Conservation (phyloP, 2,329 filamentous ascomycete species). For the Kalaharituber pfeilii region DNA sequence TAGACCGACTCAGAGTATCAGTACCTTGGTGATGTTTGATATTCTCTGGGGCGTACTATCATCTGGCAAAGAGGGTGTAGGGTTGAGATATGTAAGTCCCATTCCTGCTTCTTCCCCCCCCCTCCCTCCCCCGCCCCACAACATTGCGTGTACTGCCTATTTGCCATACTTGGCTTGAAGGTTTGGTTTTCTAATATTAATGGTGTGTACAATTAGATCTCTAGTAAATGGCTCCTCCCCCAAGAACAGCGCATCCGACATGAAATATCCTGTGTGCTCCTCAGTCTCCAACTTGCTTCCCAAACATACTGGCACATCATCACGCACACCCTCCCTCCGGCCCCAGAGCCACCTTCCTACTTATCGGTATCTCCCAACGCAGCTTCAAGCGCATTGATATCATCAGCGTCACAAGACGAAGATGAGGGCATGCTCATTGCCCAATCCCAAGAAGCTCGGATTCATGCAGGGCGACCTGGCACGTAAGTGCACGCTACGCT, state of each 20-base stretch:
- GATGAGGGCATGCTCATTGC: constrained; percentile 28
- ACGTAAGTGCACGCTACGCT: constrained; percentile 91
- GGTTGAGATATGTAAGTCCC: constrained; percentile 50
- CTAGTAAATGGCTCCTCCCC: constrained; percentile 58
- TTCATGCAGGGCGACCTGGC: constrained; percentile 70
- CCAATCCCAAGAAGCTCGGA: constrained; percentile 47
- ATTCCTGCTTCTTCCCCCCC: too few relatives aligned
- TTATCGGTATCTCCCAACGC: background rate
- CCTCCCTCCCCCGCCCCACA: too few relatives aligned
- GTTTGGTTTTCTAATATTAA: too few relatives aligned
- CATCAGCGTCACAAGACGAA: background rate
- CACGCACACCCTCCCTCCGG: constrained; percentile 25
- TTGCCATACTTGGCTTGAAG: too few relatives aligned
- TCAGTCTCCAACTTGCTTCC: constrained; percentile 73
- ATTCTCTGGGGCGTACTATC: constrained; percentile 92
- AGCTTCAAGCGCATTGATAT: too few relatives aligned
- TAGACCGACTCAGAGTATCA: too few relatives aligned
- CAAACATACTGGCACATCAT: constrained; percentile 63
- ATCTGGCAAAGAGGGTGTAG: constrained; percentile 69
- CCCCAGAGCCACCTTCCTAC: background rate
- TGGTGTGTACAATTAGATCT: too few relatives aligned
- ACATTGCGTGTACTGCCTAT: too few relatives aligned
- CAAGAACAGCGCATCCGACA: constrained; percentile 63
- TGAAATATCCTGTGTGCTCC: constrained; percentile 76
- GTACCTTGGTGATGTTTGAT: constrained; percentile 90